These are phyloP conservation scores for Zasmidium cellare DNA, from an alignment of 2,329 filamentous ascomycete genomes.

Conservation along the genomic window DNA sequence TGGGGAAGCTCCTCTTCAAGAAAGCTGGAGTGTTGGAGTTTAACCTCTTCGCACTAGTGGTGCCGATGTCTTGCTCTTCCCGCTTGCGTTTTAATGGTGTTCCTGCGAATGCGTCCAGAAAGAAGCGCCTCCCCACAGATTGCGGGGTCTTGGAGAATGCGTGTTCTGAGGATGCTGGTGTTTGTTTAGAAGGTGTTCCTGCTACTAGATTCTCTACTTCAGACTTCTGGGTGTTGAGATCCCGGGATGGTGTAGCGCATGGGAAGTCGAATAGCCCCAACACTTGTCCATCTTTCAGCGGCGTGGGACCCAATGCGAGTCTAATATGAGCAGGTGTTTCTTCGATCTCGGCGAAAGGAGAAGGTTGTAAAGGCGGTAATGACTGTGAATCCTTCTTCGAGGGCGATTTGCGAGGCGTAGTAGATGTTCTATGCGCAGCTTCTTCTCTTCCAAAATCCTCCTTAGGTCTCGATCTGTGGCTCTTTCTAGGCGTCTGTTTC, in stretches of 20 bases:
- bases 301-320: conserved; percentile 66
- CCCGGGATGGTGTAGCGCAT: conserved; percentile 35
- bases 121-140: conserved; percentile 60
- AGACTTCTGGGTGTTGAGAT: conserved; percentile 26
- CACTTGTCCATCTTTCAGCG: conserved; percentile 74
- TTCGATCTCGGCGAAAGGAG: conserved; percentile 32
- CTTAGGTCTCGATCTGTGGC: too few relatives aligned
- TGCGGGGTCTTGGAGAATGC: conserved; percentile 45
- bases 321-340: conserved; percentile 34
- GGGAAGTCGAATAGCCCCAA: conserved; percentile 76
- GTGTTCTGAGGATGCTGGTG: conserved; percentile 12
- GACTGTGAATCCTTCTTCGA: conserved; percentile 13
- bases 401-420: conserved; percentile 22
- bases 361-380: conserved; percentile 5
- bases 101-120: conserved; percentile 61
- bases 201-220: conserved; percentile 36
- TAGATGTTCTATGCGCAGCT: conserved; percentile 9
- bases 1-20: conserved; percentile 54
- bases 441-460: conserved; percentile 21
- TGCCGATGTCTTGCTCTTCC: conserved; percentile 37
- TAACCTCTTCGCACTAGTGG: conserved; percentile 28
- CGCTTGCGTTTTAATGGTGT: conserved; percentile 60
- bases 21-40: conserved; percentile 71
- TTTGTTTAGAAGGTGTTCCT: conserved; percentile 41
- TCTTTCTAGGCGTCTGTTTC: too few relatives aligned